These are phyloP conservation scores for Exophiala xenobiotica DNA, from an alignment of 2,329 filamentous ascomycete genomes.

Conservation along the genomic window DNA sequence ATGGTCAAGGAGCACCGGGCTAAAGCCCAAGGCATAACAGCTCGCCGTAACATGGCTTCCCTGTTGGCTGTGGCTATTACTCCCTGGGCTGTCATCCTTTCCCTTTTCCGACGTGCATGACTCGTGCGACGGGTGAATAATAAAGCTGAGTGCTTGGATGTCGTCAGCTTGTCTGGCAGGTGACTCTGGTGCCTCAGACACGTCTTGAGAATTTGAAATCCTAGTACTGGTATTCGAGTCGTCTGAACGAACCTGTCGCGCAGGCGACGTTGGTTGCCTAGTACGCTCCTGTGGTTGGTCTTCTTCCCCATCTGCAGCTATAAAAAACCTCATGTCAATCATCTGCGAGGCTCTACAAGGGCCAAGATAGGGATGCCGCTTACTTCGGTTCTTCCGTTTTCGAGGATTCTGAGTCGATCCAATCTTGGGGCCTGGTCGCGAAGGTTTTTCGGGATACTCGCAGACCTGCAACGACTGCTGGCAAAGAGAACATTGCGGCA, in stretches of 20 bases:
- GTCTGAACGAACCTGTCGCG: constrained; percentile 18
- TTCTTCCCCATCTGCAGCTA: background rate
- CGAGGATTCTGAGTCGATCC: constrained; percentile 27
- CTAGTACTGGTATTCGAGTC: background rate
- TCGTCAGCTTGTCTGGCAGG: background rate
- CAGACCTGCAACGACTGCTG: constrained; percentile 9
- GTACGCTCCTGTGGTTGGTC: constrained; percentile 2
- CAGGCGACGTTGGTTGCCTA: constrained; percentile 29
- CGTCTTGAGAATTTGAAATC: background rate
- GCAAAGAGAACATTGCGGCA: constrained; percentile 14
- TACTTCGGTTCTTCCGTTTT: background rate
- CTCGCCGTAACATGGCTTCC: background rate
- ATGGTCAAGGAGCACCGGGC: background rate
- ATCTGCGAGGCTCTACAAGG: background rate
- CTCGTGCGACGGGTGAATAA: constrained; percentile 31
- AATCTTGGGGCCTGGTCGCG: constrained; percentile 23
- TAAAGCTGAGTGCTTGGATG: constrained; percentile 29
- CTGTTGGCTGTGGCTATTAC: background rate
- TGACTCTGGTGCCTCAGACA: background rate
- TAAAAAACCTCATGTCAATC: background rate
- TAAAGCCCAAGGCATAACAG: background rate
- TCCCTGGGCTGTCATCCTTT: background rate
- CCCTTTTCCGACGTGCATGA: constrained; percentile 12
- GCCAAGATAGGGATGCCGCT: background rate
- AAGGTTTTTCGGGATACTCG: constrained; percentile 13